A percentile compares a stretch with the other conserved stretches of the same genome.
phyloP scores from a whole-genome alignment of 2,329 filamentous ascomycete species.

The Ramularia endophylla region DNA sequence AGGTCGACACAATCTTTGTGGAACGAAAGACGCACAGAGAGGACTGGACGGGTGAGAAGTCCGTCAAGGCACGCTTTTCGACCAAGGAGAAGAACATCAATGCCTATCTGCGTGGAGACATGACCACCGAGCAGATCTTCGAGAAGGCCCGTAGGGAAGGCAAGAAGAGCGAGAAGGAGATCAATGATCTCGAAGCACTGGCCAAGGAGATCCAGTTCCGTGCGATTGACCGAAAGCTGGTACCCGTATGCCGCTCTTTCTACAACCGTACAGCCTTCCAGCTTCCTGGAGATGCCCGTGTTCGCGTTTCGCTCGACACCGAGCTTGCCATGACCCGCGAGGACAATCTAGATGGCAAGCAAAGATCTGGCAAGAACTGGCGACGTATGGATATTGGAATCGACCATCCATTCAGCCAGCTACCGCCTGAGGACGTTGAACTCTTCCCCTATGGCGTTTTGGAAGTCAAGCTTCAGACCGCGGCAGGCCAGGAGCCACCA shows the following conservation, averaged over 20 bases:
- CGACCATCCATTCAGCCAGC: constrained; percentile 86
- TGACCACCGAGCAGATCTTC: constrained; percentile 83
- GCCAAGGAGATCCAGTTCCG: constrained; percentile 93
- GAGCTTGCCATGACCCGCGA: constrained; percentile 93
- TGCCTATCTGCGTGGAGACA: constrained; percentile 74
- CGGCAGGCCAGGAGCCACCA: constrained; percentile 88
- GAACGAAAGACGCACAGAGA: constrained; percentile 98
- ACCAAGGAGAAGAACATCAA: constrained; percentile 98
- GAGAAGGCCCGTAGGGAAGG: constrained; percentile 94
- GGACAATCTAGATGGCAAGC: constrained; percentile 81
- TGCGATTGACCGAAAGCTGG: constrained; percentile 76
- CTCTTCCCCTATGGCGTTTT: constrained; percentile 94
- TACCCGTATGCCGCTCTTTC: constrained; percentile 88
- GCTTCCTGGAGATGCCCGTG: constrained; percentile 88
- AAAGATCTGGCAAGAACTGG: constrained; percentile 82
- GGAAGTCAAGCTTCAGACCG: constrained; percentile 96
- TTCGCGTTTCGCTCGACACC: constrained; percentile 94
- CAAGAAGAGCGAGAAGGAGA: constrained; percentile 88
- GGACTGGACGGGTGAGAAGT: constrained; percentile 99
- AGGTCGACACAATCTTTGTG: constrained; percentile 89
- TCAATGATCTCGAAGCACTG: constrained; percentile 82
- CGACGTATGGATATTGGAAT: constrained; percentile 95
- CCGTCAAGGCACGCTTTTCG: constrained; percentile 92
- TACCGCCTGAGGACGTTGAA: constrained; percentile 77
- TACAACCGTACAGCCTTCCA: constrained; percentile 99